phyloP scores from a whole-genome alignment of 2,329 filamentous ascomycete genomes.

The Keithomyces neogunnii region DNA sequence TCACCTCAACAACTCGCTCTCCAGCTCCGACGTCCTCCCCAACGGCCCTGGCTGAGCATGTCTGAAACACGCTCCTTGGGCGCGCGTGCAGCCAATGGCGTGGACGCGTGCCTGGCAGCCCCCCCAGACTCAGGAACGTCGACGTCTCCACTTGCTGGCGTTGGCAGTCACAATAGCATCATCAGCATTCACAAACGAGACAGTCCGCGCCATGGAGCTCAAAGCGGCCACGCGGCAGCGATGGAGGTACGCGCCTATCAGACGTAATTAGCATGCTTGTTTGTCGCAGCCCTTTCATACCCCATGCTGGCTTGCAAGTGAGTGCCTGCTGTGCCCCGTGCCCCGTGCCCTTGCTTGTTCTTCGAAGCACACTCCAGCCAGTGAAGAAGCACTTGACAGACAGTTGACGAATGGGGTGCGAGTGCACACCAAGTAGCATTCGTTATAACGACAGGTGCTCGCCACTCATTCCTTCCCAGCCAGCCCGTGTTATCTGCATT shows the following conservation, averaged over 20 bases:
- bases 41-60: not conserved
- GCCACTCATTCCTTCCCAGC: slow-evolving; percentile 6
- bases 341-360: too few relatives aligned
- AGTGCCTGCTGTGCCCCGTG: too few relatives aligned
- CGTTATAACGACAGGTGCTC: not conserved
- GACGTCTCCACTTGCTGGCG: not conserved
- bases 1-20: not conserved
- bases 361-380: too few relatives aligned
- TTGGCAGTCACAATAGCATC: not conserved
- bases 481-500: not conserved
- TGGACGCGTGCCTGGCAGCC: slow-evolving; percentile 1
- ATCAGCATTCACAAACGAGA: too few relatives aligned
- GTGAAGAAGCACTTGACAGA: not conserved
- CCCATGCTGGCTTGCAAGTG: too few relatives aligned
- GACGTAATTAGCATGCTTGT: too few relatives aligned
- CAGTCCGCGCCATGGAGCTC: too few relatives aligned
- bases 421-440: not conserved
- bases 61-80: slow-evolving; percentile 3
- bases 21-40: not conserved
- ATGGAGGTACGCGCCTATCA: too few relatives aligned
- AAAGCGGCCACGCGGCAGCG: too few relatives aligned
- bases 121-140: not conserved
- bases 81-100: slow-evolving; percentile 6
- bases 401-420: not conserved
- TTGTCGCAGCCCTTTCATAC: too few relatives aligned